A percentile compares a stretch with the other conserved stretches of the same genome.
These are phyloP conservation scores for Penstemon newberryi DNA, from an alignment of 257 asterid genomes.

Conservation along the genomic window DNA sequence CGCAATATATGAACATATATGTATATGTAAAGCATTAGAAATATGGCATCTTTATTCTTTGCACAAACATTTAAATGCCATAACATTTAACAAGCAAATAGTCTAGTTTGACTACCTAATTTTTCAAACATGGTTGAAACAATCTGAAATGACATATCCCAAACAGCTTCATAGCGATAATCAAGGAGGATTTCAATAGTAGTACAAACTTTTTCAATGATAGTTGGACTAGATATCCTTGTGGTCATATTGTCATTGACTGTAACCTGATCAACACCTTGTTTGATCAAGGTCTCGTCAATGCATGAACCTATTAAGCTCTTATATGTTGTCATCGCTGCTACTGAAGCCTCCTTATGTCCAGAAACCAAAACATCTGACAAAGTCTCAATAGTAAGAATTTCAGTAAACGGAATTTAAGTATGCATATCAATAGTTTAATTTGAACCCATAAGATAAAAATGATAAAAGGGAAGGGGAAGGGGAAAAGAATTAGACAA, in stretches of 20 bases:
- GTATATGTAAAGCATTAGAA: too few species aligned
- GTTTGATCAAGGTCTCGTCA: constrained; percentile 69
- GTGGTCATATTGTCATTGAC: constrained; percentile 38
- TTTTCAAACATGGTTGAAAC: constrained; percentile 78
- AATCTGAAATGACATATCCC: constrained; percentile 86
- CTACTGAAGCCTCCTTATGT: constrained; percentile 77
- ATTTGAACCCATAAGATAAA: constrained; percentile 1
- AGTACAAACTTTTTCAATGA: constrained; percentile 80
- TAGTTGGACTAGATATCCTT: constrained; percentile 68
- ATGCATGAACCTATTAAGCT: constrained; percentile 72
- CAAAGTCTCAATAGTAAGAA: constrained; percentile 24
- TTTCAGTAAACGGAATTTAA: constrained; percentile 12
- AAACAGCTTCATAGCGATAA: constrained; percentile 70
- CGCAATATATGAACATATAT: too few species aligned
- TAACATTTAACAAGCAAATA: constrained; percentile 19
- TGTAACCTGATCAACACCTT: constrained; percentile 64
- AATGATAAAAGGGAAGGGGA: background rate
- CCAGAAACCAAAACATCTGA: constrained; percentile 81
- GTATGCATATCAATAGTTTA: background rate
- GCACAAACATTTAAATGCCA: too few species aligned
- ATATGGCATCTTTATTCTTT: too few species aligned
- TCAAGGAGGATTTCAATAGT: constrained; percentile 75
- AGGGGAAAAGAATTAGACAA: background rate
- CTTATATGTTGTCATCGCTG: constrained; percentile 70
- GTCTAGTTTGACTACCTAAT: constrained; percentile 54